Base-by-base conservation (phyloP, 2,329 filamentous ascomycete species). In the Cercospora brassicicola region DNA sequence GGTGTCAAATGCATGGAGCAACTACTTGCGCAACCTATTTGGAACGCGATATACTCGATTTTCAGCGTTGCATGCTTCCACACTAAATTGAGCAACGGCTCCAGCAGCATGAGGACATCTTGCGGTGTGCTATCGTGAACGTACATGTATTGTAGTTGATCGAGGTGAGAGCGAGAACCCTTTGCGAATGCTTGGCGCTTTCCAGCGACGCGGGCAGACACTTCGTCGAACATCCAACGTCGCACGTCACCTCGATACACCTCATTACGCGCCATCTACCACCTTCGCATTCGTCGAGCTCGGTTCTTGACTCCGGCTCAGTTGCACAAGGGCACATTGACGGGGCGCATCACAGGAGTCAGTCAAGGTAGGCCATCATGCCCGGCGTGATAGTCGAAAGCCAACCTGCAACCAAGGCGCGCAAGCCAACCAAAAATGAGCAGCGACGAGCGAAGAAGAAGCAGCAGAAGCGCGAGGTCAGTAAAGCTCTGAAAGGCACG, bases 361-460 rank as follows among this genome's bases (percentile, higher is more conserved):
- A 59, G 66, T 68, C 59, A 69, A 72, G 73, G 73, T 74, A 73
- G 70, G 67, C 67, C 69, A 76, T 68, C 61, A 79, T 78, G 77
- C 75, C 78, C 67, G 78, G 76, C 73, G 72, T 76, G 66, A 74
- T 78, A 69, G 73, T 72, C 69, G 74, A 77, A 68, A 64, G 64
- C 66, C 70, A 73, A 67, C 68, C 68, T 67, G 69, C 69, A 53
- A 73, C 70, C 62, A 77, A 77, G 76, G 75, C 75, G 69, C 75
- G 80, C 78, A 96, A 94, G 84, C 89, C 91, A 84, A 93, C 91
- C 79, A 98, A 97, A 85, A 97, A 97, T 82, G 93, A 96, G 82
- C 90, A 94, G 84, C 88, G 93, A 79, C 89, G 94, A 79, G 91
- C 93, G 59, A 94, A 94, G 85, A 97, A 95, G 87, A 97, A 97